Percentiles rank a stretch among this genome's conserved stretches.
phyloP scores from a whole-genome alignment of 2,329 filamentous ascomycete species.

The Volutella citrinella region DNA sequence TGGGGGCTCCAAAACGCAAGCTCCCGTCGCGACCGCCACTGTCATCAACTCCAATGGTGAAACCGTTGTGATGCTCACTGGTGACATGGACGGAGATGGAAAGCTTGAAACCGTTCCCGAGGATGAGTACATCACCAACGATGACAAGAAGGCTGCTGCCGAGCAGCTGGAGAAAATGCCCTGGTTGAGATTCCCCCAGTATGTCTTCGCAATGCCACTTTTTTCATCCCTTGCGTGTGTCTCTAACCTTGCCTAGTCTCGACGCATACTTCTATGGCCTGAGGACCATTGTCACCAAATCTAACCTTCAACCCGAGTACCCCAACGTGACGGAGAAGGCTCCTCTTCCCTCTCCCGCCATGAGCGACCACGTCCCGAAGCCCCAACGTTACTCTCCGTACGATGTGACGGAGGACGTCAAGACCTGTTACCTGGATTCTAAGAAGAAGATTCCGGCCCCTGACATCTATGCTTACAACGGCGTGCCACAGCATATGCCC shows the following conservation, averaged over 20 bases:
- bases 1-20: slow-evolving; percentile 20
- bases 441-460: slow-evolving; percentile 56
- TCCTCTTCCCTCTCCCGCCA: slow-evolving; percentile 32
- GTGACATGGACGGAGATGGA: slow-evolving; percentile 26
- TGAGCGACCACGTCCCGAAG: slow-evolving; percentile 38
- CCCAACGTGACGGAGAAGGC: slow-evolving; percentile 44
- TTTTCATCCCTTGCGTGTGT: neutral
- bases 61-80: slow-evolving; percentile 26
- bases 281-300: slow-evolving; percentile 61
- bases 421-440: slow-evolving; percentile 62
- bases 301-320: slow-evolving; percentile 70
- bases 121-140: slow-evolving; percentile 25
- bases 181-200: slow-evolving; percentile 40
- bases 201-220: slow-evolving; percentile 13
- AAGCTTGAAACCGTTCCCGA: slow-evolving; percentile 22
- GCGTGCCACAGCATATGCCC: slow-evolving; percentile 73
- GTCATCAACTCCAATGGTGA: slow-evolving; percentile 24
- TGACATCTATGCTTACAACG: slow-evolving; percentile 64
- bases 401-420: slow-evolving; percentile 54
- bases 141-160: slow-evolving; percentile 26
- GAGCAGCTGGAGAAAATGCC: slow-evolving; percentile 33
- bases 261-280: slow-evolving; percentile 79
- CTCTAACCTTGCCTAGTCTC: slow-evolving; percentile 52
- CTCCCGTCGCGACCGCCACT: slow-evolving; percentile 23
- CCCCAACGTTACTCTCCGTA: slow-evolving; percentile 65